A percentile compares a stretch with the other conserved stretches of the same genome.
Conservation (phyloP, 257 asterid species). For the Nicotiana tabacum region DNA sequence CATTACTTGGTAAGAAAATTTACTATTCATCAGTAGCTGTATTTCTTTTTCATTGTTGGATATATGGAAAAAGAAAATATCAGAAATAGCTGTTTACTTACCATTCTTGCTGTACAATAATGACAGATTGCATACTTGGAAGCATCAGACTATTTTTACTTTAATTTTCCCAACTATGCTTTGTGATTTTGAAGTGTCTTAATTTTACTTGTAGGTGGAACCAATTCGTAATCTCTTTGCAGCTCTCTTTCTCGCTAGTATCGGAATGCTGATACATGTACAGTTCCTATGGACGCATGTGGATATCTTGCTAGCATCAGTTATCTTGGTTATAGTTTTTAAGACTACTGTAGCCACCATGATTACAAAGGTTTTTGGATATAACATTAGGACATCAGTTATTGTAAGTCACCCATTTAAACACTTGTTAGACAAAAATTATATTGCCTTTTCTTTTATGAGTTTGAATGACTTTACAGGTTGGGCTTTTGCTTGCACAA, state of each 20-base stretch:
- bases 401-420: slow-evolving; percentile 44
- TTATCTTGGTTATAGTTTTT: slow-evolving; percentile 72
- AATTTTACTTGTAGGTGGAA: slow-evolving; percentile 64
- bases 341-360: slow-evolving; percentile 74
- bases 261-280: slow-evolving; percentile 92
- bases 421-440: neutral
- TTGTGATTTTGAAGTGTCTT: neutral
- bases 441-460: slow-evolving; percentile 13
- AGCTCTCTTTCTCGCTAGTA: slow-evolving; percentile 93
- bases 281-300: slow-evolving; percentile 96
- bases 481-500: slow-evolving; percentile 86
- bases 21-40: neutral
- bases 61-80: neutral
- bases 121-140: neutral
- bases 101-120: neutral
- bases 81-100: neutral
- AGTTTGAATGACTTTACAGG: slow-evolving; percentile 37
- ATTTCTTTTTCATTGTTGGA: neutral
- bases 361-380: slow-evolving; percentile 71
- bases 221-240: slow-evolving; percentile 95
- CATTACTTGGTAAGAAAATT: neutral
- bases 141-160: neutral
- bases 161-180: neutral
- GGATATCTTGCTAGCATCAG: slow-evolving; percentile 92
- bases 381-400: slow-evolving; percentile 64